Percentiles rank a stretch among this genome's conserved stretches.
These are phyloP conservation scores for Nannochloris sp. DNA, from an alignment of 139 green algal species.

Conservation along the genomic window DNA sequence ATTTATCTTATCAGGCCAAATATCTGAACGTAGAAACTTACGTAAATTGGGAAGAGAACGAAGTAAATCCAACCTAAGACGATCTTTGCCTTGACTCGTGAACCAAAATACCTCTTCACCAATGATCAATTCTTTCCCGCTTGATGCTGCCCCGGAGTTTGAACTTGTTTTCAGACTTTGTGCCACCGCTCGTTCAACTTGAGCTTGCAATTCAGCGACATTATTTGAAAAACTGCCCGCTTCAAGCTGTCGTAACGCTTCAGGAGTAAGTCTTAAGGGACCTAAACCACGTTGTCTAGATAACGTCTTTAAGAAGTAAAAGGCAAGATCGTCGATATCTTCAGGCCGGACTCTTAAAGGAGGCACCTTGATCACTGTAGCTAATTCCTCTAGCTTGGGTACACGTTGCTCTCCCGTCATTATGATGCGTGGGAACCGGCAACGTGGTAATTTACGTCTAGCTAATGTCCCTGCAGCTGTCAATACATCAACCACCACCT, in stretches of 20 bases:
- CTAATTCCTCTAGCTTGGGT: slow-evolving; percentile 27
- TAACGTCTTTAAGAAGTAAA: slow-evolving; percentile 39
- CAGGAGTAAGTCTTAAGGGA: slow-evolving; percentile 34
- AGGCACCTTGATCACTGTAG: slow-evolving; percentile 50
- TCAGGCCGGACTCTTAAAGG: slow-evolving; percentile 57
- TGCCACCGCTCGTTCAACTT: slow-evolving; percentile 49
- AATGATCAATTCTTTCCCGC: slow-evolving; percentile 9
- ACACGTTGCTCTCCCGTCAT: slow-evolving; percentile 38
- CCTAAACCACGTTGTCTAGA: slow-evolving; percentile 10
- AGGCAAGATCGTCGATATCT: slow-evolving; percentile 52
- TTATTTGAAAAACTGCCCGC: slow-evolving; percentile 58
- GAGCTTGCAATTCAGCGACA: slow-evolving; percentile 50
- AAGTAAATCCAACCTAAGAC: slow-evolving; percentile 45
- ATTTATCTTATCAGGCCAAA: slow-evolving; percentile 66
- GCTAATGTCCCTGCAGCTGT: not conserved
- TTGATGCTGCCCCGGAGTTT: not conserved
- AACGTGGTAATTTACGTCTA: not conserved
- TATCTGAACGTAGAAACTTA: slow-evolving; percentile 34
- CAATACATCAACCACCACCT: not conserved
- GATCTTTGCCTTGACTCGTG: slow-evolving; percentile 32
- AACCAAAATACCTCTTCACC: slow-evolving; percentile 50
- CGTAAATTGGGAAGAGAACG: slow-evolving; percentile 31
- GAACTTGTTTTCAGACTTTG: slow-evolving; percentile 23
- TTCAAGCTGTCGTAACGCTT: slow-evolving; percentile 52
- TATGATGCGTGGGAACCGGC: slow-evolving; percentile 21